Conservation (phyloP, 2,329 filamentous ascomycete species). For the Fusarium sp. region DNA sequence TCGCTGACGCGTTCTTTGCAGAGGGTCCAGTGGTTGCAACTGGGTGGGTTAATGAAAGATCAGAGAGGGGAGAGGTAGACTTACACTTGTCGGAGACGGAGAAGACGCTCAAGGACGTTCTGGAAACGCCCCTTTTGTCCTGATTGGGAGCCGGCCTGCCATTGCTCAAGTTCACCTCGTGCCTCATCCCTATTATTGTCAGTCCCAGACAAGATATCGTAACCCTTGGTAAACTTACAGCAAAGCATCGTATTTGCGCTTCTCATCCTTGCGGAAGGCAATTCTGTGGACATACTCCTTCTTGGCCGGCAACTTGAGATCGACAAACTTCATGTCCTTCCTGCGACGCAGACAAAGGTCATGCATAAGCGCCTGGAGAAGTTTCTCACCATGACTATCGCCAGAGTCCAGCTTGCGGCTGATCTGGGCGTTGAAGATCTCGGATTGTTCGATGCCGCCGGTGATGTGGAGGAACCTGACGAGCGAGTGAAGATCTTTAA, state of each 20-base stretch:
- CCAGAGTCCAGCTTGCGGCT: conserved; percentile 74
- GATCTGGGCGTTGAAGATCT: conserved; percentile 75
- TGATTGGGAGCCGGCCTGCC: conserved; percentile 61
- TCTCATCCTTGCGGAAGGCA: conserved; percentile 78
- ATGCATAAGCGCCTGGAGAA: conserved; percentile 83
- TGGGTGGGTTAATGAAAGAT: conserved; percentile 43
- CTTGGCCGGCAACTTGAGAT: conserved; percentile 81
- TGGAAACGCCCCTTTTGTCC: conserved; percentile 72
- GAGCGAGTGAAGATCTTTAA: conserved; percentile 85
- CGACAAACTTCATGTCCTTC: conserved; percentile 91
- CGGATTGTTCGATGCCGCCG: conserved; percentile 79
- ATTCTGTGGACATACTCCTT: conserved; percentile 83
- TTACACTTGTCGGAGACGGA: conserved; percentile 82
- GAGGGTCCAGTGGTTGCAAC: conserved; percentile 89
- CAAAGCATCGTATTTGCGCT: conserved; percentile 81
- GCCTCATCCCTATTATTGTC: conserved; percentile 71
- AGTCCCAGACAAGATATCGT: not conserved
- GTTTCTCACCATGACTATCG: conserved; percentile 68
- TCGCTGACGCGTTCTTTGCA: conserved; percentile 80
- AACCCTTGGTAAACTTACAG: conserved; percentile 61
- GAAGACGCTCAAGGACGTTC: conserved; percentile 81
- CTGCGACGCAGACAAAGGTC: conserved; percentile 83
- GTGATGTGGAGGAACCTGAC: conserved; percentile 81
- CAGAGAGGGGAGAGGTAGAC: conserved; percentile 20
- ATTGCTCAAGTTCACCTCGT: conserved; percentile 75